A percentile compares a stretch with the other conserved stretches of the same genome.
Evolutionary conservation across 2,329 filamentous ascomycete species (phyloP).

Genomic region (Fusarium sp.): DNA sequence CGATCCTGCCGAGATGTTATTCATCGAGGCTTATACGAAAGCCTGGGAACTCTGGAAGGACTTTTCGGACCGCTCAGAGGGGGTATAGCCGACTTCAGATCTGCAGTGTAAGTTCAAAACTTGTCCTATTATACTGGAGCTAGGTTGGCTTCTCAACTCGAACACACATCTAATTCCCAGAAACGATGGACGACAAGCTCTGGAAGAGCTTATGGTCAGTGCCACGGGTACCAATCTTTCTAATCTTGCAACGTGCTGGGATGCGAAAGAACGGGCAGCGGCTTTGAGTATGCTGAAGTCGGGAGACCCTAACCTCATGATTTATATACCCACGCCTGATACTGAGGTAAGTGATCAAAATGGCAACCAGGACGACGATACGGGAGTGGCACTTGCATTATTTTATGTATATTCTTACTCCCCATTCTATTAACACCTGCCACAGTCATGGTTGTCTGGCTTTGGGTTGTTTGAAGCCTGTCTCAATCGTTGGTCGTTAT

Average conservation of each 20-base stretch:
- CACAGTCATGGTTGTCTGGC: neutral
- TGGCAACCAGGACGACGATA: neutral
- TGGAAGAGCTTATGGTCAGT: neutral
- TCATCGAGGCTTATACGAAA: too few relatives aligned
- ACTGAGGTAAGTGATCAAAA: neutral
- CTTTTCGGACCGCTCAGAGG: too few relatives aligned
- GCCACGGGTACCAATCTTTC: neutral
- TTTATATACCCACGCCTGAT: conserved; percentile 8
- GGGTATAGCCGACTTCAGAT: neutral
- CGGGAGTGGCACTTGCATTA: neutral
- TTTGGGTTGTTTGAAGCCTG: neutral
- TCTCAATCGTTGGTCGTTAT: neutral
- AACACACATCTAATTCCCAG: too few relatives aligned
- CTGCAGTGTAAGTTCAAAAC: neutral
- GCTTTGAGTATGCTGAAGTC: neutral
- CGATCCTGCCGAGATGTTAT: neutral
- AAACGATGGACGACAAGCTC: neutral
- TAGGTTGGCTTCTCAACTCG: neutral
- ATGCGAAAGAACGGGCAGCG: neutral
- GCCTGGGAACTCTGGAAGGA: neutral
- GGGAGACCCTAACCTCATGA: neutral
- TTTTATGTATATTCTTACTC: neutral
- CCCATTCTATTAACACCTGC: neutral
- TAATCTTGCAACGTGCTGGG: neutral
- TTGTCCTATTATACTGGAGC: neutral